Conservation (phyloP, 768 basidiomycete species). For the Boletus sp. region DNA sequence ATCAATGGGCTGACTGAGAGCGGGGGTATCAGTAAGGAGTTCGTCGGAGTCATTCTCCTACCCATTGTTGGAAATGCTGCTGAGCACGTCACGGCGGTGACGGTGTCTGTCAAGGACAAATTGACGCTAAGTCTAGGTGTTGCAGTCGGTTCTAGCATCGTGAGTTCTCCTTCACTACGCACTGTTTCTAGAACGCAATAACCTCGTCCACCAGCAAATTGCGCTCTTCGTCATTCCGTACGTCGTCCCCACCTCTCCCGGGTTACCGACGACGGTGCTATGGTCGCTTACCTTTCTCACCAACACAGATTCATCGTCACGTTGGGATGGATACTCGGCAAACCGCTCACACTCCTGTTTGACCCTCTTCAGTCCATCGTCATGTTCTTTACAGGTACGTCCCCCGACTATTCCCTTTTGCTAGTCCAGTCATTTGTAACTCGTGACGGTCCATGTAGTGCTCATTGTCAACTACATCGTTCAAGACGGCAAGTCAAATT, state of each 20-base stretch:
- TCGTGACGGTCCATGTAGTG: slow-evolving; percentile 38
- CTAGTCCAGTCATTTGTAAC: not conserved
- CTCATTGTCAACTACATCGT: slow-evolving; percentile 84
- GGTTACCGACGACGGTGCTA: not conserved
- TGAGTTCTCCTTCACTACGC: slow-evolving; percentile 34
- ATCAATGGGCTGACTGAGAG: slow-evolving; percentile 66
- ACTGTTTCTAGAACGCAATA: not conserved
- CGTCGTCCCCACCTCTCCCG: slow-evolving; percentile 13
- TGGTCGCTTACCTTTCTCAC: slow-evolving; percentile 7
- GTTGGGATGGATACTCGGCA: slow-evolving; percentile 76
- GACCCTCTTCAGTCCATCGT: slow-evolving; percentile 75
- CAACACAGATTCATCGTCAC: slow-evolving; percentile 62
- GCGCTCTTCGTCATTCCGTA: slow-evolving; percentile 66
- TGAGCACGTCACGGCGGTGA: slow-evolving; percentile 90
- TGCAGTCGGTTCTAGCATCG: slow-evolving; percentile 83
- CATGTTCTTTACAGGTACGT: slow-evolving; percentile 19
- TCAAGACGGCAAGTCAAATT: slow-evolving; percentile 85
- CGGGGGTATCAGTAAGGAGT: slow-evolving; percentile 66
- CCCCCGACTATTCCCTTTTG: slow-evolving; percentile 12
- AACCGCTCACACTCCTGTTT: slow-evolving; percentile 77
- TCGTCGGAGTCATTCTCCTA: slow-evolving; percentile 82
- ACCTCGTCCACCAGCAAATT: slow-evolving; percentile 52
- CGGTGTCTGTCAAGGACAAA: slow-evolving; percentile 87
- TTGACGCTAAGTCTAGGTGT: slow-evolving; percentile 84
- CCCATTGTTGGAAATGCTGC: slow-evolving; percentile 93